A percentile compares a stretch with the other conserved stretches of the same genome.
These are phyloP conservation scores for Cichorium intybus DNA, from an alignment of 140 eudicot genomes.

Conservation along the genomic window DNA sequence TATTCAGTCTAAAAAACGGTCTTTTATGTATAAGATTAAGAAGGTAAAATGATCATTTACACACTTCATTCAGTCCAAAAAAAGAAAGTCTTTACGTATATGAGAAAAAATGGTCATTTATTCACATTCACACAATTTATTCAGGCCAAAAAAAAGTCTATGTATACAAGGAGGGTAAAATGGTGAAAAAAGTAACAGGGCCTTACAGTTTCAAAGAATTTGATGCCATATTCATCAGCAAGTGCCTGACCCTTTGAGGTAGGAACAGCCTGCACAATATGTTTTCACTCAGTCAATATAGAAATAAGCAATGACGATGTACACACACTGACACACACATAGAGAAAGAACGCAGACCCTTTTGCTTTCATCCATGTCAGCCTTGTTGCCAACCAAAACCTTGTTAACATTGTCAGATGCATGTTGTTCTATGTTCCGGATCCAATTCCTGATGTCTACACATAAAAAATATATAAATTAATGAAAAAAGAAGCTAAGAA, in stretches of 20 bases:
- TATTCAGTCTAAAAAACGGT: too few relatives aligned
- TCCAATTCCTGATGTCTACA: slow-evolving; percentile 77
- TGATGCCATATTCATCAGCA: slow-evolving; percentile 86
- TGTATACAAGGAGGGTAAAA: too few relatives aligned
- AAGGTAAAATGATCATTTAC: too few relatives aligned
- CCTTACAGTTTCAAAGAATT: slow-evolving; percentile 74
- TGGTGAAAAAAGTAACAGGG: not conserved
- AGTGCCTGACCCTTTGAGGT: slow-evolving; percentile 80
- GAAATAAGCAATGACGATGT: not conserved
- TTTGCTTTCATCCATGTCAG: slow-evolving; percentile 90
- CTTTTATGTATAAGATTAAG: too few relatives aligned
- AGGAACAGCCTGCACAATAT: slow-evolving; percentile 60
- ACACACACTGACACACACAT: not conserved
- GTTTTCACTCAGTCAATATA: not conserved
- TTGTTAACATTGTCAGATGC: slow-evolving; percentile 86
- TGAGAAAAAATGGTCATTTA: too few relatives aligned
- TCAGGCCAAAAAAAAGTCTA: too few relatives aligned
- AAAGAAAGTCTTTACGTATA: too few relatives aligned
- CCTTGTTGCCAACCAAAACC: slow-evolving; percentile 78
- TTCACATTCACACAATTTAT: too few relatives aligned
- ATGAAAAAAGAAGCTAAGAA: not conserved
- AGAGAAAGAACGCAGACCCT: slow-evolving; percentile 34
- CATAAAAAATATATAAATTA: not conserved
- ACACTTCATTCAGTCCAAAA: too few relatives aligned
- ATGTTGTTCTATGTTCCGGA: slow-evolving; percentile 77